Percentiles rank a stretch among this genome's conserved stretches.
phyloP scores from a whole-genome alignment of 805 yeast species.

The Hanseniaspora thailandica region DNA sequence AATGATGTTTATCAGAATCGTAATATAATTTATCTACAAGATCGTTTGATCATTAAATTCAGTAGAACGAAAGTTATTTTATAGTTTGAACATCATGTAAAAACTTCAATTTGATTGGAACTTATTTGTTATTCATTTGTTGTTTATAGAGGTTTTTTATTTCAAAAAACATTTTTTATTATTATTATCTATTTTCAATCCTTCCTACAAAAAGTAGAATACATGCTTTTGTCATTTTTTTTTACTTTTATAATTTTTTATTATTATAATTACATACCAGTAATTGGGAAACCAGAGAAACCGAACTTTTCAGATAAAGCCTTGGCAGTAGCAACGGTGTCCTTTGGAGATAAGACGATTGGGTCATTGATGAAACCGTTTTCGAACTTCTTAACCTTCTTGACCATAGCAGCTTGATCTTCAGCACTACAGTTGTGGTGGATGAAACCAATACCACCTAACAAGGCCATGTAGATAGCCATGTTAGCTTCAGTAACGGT shows the following conservation, averaged over 20 bases:
- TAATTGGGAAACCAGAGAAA: slow-evolving; percentile 96
- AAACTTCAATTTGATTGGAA: slow-evolving; percentile 1
- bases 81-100: slow-evolving; percentile 13
- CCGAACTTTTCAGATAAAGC: slow-evolving; percentile 61
- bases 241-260: neutral
- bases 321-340: slow-evolving; percentile 73
- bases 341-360: slow-evolving; percentile 63
- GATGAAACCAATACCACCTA: slow-evolving; percentile 97
- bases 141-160: neutral
- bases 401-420: slow-evolving; percentile 97
- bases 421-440: slow-evolving; percentile 96
- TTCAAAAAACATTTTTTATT: neutral
- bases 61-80: slow-evolving; percentile 99
- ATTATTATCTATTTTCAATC: neutral
- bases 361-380: slow-evolving; percentile 96
- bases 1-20: slow-evolving; percentile 30
- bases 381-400: slow-evolving; percentile 90
- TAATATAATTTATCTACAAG: slow-evolving; percentile 60
- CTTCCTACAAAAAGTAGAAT: neutral
- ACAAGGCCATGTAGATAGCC: slow-evolving; percentile 97
- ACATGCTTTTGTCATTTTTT: neutral
- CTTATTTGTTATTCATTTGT: neutral
- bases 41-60: slow-evolving; percentile 81
- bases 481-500: slow-evolving; percentile 94
- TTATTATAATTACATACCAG: slow-evolving; percentile 62